Conservation (phyloP, 352 stramenopile species). For the Globisporangium okanoganense region DNA sequence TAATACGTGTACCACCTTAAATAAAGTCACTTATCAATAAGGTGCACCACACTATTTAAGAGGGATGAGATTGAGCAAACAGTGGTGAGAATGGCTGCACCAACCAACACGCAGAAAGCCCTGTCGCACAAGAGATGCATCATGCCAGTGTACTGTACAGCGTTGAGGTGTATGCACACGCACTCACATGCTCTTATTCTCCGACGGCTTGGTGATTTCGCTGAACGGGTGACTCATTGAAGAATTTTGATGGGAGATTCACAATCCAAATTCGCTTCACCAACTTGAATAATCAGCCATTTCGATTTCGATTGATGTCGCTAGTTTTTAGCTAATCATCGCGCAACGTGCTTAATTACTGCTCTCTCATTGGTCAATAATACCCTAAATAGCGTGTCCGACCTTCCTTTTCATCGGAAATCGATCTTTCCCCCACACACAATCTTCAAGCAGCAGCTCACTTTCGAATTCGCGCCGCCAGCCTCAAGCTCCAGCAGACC, state of each 20-base stretch:
- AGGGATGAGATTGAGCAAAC: constrained; percentile 1
- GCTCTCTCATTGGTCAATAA: neutral
- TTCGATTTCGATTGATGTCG: too few species aligned
- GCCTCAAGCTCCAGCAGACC: constrained; percentile 15
- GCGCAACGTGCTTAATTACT: neutral
- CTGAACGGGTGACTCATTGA: too few species aligned
- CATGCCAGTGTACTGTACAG: neutral
- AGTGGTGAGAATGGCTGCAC: neutral
- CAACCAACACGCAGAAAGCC: neutral
- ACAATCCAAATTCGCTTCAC: too few species aligned
- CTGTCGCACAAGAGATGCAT: too few species aligned
- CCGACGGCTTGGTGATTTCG: too few species aligned
- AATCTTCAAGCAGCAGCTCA: constrained; percentile 18
- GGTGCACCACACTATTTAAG: neutral
- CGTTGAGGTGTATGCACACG: neutral
- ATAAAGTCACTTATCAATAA: neutral
- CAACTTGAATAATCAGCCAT: too few species aligned
- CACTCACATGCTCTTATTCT: neutral
- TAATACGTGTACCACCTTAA: neutral
- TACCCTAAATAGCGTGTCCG: neutral
- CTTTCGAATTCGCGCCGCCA: constrained; percentile 33
- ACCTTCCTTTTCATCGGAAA: neutral
- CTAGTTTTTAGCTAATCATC: constrained; percentile 5
- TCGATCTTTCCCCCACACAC: neutral
- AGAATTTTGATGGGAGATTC: neutral